A percentile compares a stretch with the other conserved stretches of the same genome.
Evolutionary conservation across 192 early-diverging fungal species (phyloP).

Genomic region (Backusella morwellensis): DNA sequence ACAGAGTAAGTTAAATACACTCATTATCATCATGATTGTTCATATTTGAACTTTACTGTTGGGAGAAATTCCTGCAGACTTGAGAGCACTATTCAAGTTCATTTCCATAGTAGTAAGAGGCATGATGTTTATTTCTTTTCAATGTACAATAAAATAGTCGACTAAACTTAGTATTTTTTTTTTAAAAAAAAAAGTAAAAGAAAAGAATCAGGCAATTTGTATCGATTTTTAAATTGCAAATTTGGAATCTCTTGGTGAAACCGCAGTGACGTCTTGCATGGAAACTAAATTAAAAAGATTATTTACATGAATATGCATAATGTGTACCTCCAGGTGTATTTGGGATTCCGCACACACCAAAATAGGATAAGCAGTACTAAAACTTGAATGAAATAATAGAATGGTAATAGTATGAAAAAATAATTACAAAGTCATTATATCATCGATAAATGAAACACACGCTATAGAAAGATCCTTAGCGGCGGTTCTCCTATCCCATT

Average conservation of each 20-base stretch:
- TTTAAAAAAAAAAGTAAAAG: background rate
- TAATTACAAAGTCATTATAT: background rate
- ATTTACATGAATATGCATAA: background rate
- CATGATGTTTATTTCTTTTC: conserved; percentile 28
- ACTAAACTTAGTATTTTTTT: no score
- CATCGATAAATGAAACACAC: background rate
- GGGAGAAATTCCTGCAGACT: conserved; percentile 40
- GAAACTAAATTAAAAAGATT: background rate
- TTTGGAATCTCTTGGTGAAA: background rate
- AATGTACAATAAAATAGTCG: background rate
- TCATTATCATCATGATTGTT: background rate
- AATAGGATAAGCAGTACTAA: background rate
- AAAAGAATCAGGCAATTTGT: background rate
- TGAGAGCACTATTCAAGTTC: conserved; percentile 33
- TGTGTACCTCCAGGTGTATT: background rate
- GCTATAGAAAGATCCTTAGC: background rate
- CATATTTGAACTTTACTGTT: conserved; percentile 21
- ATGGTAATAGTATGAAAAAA: background rate
- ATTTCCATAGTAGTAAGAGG: conserved; percentile 42
- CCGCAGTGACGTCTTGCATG: background rate
- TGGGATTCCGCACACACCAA: background rate
- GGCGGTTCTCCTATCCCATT: no score
- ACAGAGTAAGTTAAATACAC: background rate
- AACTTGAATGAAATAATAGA: background rate
- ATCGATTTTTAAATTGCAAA: background rate